Evolutionary conservation across 164 flowering plant species (phyloP), one percentile per base, ranked within the genome.

Genomic region (Vitis riparia): DNA sequence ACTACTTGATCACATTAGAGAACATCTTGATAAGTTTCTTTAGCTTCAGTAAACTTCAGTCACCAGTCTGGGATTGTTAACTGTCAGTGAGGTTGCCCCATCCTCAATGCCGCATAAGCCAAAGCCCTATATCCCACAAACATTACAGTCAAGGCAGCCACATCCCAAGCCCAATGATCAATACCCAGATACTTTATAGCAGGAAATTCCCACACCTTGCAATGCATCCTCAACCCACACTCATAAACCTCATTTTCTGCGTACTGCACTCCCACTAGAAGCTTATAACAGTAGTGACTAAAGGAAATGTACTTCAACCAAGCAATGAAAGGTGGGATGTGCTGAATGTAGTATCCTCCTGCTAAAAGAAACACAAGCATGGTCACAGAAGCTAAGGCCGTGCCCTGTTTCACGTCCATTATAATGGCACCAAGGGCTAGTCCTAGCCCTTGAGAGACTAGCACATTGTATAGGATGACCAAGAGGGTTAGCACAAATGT

Each of bases 271-370:
- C 88, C 96, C 2, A 94, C 77, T 2, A 94, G 85, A 59, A 94
- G 93, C 86, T 89, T 88, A 72, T 89, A 94, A 65, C 97, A 90
- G 68, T 94, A 92, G 68, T 90, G 89, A 48, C 93, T 89, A 57
- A 90, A 88, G 6, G 94, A 89, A 10, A 87, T 60, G 73, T 94
- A 92, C 81, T 91, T 94, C 78, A 89, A 49, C 98, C 98, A 94
- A 23, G 82, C 83, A 1, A 94, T 87, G 75, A 90, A 94, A 13
- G 72, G 55, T 1, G 92, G 93, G 1, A 92, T 88, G 62, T 90
- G 91, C 69, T 84, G 91, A 66, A 94, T 84, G 86, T 92, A 94
- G 84, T 92, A 94, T n/a, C 98, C 98, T 2, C 98, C 90, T 0
- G 85, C 96, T 9, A 94, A 81, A 15, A 92, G 68, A 68, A 94